A percentile compares a stretch with the other conserved stretches of the same genome.
phyloP scores from a whole-genome alignment of 2,329 filamentous ascomycete genomes.

The Cercospora sojina region DNA sequence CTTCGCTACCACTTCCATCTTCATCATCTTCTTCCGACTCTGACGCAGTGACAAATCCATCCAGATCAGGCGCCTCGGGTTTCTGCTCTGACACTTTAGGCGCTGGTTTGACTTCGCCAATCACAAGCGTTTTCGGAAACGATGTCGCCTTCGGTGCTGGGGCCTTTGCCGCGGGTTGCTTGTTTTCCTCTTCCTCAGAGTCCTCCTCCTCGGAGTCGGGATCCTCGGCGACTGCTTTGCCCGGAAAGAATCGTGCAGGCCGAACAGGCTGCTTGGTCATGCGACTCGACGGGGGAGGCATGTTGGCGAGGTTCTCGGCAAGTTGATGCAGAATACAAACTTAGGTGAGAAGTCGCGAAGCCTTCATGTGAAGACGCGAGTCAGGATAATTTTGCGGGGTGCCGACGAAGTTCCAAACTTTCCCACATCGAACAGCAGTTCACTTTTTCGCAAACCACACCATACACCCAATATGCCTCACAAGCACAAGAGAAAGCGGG shows the following conservation, averaged over 20 bases:
- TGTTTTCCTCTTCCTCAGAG: conserved; percentile 54
- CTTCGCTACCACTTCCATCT: conserved; percentile 40
- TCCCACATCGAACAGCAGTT: background rate
- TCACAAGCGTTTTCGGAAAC: conserved; percentile 45
- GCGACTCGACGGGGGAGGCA: conserved; percentile 67
- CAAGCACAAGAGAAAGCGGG: conserved; percentile 37
- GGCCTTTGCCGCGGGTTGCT: conserved; percentile 42
- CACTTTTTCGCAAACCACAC: conserved; percentile 8
- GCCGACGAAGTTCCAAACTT: background rate
- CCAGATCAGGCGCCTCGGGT: conserved; percentile 40
- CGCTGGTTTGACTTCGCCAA: conserved; percentile 38
- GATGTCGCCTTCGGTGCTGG: conserved; percentile 48
- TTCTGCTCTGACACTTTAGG: conserved; percentile 34
- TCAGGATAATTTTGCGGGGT: conserved; percentile 8
- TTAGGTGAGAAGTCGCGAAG: background rate
- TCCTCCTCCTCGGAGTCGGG: conserved; percentile 44
- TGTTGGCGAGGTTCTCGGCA: conserved; percentile 31
- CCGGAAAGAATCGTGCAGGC: conserved; percentile 79
- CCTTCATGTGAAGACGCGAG: conserved; percentile 15
- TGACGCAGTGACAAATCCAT: conserved; percentile 61
- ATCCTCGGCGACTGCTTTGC: conserved; percentile 65
- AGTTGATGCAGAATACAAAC: background rate
- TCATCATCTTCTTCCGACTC: conserved; percentile 42
- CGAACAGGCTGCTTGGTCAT: conserved; percentile 90
- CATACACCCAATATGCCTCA: conserved; percentile 28